Evolutionary conservation across 23 red algal species (phyloP), one percentile per base, ranked within the genome.

Genomic region (Gracilaria domingensis): DNA sequence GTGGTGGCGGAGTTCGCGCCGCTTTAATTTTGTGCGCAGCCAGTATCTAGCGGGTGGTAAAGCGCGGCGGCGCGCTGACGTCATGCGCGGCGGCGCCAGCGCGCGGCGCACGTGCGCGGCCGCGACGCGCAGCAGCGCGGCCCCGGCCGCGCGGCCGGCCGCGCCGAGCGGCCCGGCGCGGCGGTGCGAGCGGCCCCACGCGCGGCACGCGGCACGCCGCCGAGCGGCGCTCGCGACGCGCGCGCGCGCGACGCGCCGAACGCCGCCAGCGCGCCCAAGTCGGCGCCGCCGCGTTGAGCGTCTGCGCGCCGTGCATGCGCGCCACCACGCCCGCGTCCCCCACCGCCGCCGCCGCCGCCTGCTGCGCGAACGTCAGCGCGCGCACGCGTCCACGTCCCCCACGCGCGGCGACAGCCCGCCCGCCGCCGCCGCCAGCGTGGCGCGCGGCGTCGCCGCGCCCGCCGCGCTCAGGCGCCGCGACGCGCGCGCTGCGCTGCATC

Each of bases 1-100:
- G 45, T 92, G 8, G 89, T 92, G 39, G 89, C 89, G 4, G 89
- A 92, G 80, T 92, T 92, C 67, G 59, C 64, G 45, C 89, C 89
- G 24, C 26, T 55, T 14, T 55, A 20, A 55, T 55, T 14, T 55
- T 14, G 11, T 55, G 51, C 18, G 51, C n/a, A n/a, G n/a, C n/a
- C n/a, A n/a, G n/a, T n/a, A n/a, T n/a, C n/a, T n/a, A n/a, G n/a
- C n/a, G n/a, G n/a, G n/a, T n/a, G n/a, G n/a, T n/a, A n/a, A n/a
- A n/a, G n/a, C n/a, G n/a, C n/a, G n/a, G n/a, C n/a, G n/a, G n/a
- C n/a, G n/a, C 8, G 4, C 21, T 64, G 59, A 64, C 59, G 59
- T 64, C 59, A 64, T 64, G 59, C 59, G 21, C 59, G 5, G 59
- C 59, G 59, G 7, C 17, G 7, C 5, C 28, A n/a, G 66, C 66